phyloP scores from a whole-genome alignment of 2,329 filamentous ascomycete genomes.

The Penicillium sp. region DNA sequence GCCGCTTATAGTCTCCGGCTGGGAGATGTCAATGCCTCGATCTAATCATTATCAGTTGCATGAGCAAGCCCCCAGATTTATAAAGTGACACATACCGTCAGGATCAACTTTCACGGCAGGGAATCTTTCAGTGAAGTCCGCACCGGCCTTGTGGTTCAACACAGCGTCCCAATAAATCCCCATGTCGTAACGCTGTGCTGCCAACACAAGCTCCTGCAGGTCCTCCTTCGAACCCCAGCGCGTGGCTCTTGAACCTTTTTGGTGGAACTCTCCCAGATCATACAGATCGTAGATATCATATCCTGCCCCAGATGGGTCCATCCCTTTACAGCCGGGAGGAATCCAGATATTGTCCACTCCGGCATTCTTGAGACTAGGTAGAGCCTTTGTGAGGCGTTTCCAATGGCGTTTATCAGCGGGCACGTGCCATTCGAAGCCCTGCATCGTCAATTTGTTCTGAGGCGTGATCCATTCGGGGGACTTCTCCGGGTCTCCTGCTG shows the following conservation, averaged over 20 bases:
- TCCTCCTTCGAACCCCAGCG: constrained; percentile 67
- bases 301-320: constrained; percentile 57
- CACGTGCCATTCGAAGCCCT: constrained; percentile 69
- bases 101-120: constrained; percentile 60
- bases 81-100: constrained; percentile 30
- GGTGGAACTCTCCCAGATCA: constrained; percentile 66
- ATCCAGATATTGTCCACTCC: constrained; percentile 64
- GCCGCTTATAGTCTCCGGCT: constrained; percentile 50
- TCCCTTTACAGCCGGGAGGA: constrained; percentile 66
- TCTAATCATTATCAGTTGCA: background rate
- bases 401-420: constrained; percentile 59
- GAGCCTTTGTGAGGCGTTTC: constrained; percentile 50
- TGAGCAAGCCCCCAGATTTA: constrained; percentile 52
- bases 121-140: constrained; percentile 60
- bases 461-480: constrained; percentile 29
- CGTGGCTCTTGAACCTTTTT: constrained; percentile 58
- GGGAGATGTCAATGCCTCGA: constrained; percentile 50
- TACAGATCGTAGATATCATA: constrained; percentile 67
- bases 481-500: too few relatives aligned
- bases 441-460: constrained; percentile 53
- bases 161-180: constrained; percentile 65
- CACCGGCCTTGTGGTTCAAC: constrained; percentile 66
- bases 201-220: constrained; percentile 49
- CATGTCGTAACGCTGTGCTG: constrained; percentile 51
- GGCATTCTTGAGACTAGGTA: constrained; percentile 54